Conservation (phyloP, 371 early-diverging fungal species). For the Zychaea mexicana region DNA sequence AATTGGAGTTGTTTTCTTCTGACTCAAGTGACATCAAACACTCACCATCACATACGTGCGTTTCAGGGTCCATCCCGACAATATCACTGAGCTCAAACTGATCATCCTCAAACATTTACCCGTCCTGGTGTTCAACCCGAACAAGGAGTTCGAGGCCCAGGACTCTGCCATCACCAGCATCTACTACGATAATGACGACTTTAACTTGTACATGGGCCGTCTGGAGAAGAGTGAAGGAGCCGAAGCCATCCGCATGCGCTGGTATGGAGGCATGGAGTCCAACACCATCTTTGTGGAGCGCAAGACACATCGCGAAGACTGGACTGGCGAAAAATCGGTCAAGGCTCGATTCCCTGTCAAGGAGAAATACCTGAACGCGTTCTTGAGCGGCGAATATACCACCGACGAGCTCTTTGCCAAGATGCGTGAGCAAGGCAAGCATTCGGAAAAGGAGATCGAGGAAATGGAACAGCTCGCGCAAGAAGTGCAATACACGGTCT, state of each 20-base stretch:
- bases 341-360: constrained; percentile 97
- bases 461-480: constrained; percentile 79
- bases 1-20: neutral
- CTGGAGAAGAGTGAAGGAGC: constrained; percentile 95
- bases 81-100: constrained; percentile 95
- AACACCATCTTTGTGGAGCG: constrained; percentile 97
- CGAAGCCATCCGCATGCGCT: constrained; percentile 93
- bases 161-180: constrained; percentile 96
- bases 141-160: constrained; percentile 68
- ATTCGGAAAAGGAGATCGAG: constrained; percentile 82
- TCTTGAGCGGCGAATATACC: constrained; percentile 82
- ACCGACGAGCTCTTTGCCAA: constrained; percentile 82
- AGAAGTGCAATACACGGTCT: constrained; percentile 84
- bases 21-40: too few species aligned
- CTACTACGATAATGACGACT: constrained; percentile 96
- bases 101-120: constrained; percentile 96
- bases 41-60: neutral
- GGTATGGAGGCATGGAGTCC: constrained; percentile 93
- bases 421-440: constrained; percentile 79
- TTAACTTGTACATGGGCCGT: constrained; percentile 94
- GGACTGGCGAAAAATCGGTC: constrained; percentile 96
- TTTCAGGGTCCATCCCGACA: constrained; percentile 94
- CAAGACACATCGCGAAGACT: constrained; percentile 98
- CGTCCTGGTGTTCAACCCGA: constrained; percentile 91
- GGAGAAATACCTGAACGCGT: constrained; percentile 93